Evolutionary conservation across 1,284 basidiomycete genomes (phyloP), one percentile per base, ranked within the genome.

Genomic region (Puccinia horiana): DNA sequence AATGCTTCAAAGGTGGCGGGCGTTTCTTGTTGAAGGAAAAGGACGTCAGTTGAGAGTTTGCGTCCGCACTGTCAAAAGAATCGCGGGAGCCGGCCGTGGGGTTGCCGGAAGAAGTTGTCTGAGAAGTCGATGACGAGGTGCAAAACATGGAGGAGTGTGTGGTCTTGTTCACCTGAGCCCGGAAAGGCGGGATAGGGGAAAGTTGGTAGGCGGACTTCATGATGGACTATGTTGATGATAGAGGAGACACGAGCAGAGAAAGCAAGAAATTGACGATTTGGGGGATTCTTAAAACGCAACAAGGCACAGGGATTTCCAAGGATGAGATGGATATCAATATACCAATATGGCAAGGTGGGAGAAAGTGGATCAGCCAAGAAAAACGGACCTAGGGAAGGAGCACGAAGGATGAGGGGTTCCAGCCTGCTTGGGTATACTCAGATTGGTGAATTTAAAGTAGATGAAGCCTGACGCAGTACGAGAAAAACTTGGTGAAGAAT

Each of bases 151-250:
- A 63, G 40, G 47, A 42, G 35, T 44, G 12, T 2, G 44, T 61
- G 37, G 47, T 78, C 29, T 47, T 65, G 14, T 40, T 49, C 26
- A 18, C 23, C 47, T 67, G 58, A 47, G 26, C 63, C 47, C 76
- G 61, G 47, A 78, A 78, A 63, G 76, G 76, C 65, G 76, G 76
- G 42, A 78, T 78, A 49, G 63, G 76, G 20, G 76, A 61, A 23
- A 78, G 63, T 69, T 78, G 76, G 65, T 78, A 78, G 47, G 76
- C 63, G n/a, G 42, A 49, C 63, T 54, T 78, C 76, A 78, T 78
- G 37, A 42, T 76, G 40, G 32, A 44, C 40, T 76, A 61, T 23
- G 75, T 61, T 63, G 52, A 37, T 37, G 75, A 74, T 37, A 35
- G 44, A 42, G 44, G 54, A 23, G 56, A 58, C 14, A 63, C 44